A percentile compares a stretch with the other conserved stretches of the same genome.
phyloP scores from a whole-genome alignment of 2,329 filamentous ascomycete species.

The Exophiala oligosperma region DNA sequence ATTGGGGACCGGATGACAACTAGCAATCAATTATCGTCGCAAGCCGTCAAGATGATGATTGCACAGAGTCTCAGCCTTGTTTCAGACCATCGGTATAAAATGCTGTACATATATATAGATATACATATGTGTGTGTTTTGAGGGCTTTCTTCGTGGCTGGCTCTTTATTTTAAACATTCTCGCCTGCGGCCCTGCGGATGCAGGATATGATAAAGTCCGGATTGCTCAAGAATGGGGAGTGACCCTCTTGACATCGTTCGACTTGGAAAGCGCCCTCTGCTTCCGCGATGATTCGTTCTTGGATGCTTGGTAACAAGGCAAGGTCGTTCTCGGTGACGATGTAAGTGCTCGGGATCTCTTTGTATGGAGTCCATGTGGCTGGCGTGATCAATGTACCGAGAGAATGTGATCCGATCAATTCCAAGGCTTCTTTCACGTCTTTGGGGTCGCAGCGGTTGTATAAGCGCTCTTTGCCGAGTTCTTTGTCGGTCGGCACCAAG shows the following conservation, averaged over 20 bases:
- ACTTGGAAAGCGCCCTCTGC: conserved; percentile 30
- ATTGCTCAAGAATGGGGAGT: conserved; percentile 34
- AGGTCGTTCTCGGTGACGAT: conserved; percentile 34
- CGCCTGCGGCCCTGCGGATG: conserved; percentile 31
- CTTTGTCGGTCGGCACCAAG: conserved; percentile 21
- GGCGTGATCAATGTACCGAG: conserved; percentile 29
- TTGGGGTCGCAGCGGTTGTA: conserved; percentile 31
- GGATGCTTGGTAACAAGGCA: conserved; percentile 26
- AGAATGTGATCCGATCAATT: conserved; percentile 30
- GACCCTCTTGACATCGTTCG: conserved; percentile 33
- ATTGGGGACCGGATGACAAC: too few relatives aligned
- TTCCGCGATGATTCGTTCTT: conserved; percentile 34
- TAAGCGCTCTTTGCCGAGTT: conserved; percentile 25
- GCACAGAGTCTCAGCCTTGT: too few relatives aligned
- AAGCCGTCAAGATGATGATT: too few relatives aligned
- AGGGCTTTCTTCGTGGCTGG: too few relatives aligned
- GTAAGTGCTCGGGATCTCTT: conserved; percentile 34
- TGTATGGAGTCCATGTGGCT: conserved; percentile 32
- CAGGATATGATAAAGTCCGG: conserved; percentile 31
- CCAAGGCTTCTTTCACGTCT: conserved; percentile 28
- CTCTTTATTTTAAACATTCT: conserved; percentile 9
- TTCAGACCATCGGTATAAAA: too few relatives aligned
- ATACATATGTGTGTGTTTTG: too few relatives aligned
- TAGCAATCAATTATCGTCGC: too few relatives aligned
- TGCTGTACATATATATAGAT: too few relatives aligned